Evolutionary conservation across 331 rosid species (phyloP).

Genomic region (Cydonia oblonga): DNA sequence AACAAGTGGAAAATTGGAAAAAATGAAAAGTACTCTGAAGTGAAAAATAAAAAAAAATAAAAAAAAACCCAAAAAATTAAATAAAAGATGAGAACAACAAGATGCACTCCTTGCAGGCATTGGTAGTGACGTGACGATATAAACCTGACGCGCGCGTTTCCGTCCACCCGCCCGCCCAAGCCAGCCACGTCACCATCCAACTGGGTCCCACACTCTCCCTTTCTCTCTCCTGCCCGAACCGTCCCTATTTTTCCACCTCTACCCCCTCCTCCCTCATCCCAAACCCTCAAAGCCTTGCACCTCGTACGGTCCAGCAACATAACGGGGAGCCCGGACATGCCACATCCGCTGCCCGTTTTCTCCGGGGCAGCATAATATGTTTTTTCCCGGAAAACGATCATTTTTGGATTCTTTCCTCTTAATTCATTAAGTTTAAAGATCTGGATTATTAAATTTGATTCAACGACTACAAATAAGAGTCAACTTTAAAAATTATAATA

Average conservation of each 20-base stretch:
- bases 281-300: not conserved
- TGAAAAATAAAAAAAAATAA: not conserved
- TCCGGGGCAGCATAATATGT: not conserved
- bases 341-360: conserved; percentile 10
- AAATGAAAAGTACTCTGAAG: too few relatives aligned
- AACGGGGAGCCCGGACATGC: not conserved
- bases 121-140: conserved; percentile 15
- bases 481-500: too few relatives aligned
- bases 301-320: not conserved
- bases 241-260: conserved; percentile 23
- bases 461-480: too few relatives aligned
- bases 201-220: conserved; percentile 21
- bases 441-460: too few relatives aligned
- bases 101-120: too few relatives aligned
- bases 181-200: conserved; percentile 44
- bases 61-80: not conserved
- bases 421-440: too few relatives aligned
- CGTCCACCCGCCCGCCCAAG: conserved; percentile 19
- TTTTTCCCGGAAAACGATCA: too few relatives aligned
- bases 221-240: conserved; percentile 29
- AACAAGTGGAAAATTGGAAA: not conserved
- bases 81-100: not conserved
- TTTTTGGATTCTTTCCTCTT: too few relatives aligned
- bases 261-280: conserved; percentile 40
- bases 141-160: conserved; percentile 45